Base-by-base conservation (phyloP, 768 basidiomycete species). In the Cantharellus anzutake region DNA sequence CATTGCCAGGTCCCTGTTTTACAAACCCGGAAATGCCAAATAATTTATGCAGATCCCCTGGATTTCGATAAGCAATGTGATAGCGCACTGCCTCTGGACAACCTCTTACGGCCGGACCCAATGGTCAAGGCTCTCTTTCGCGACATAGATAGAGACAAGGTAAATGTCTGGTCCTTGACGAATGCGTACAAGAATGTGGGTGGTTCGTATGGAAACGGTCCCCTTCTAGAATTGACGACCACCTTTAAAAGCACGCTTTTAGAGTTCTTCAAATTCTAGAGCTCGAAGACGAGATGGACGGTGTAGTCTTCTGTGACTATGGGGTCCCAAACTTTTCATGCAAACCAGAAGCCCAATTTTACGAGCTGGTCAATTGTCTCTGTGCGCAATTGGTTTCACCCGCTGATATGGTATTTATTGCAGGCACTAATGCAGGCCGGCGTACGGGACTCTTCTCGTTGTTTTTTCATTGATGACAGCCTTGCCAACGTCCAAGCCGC, bases 41-140 rank as follows among this genome's bases (percentile, higher is more conserved):
- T 29, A 29, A 29, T 29, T 29, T 29, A 35, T 16, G 70, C 60
- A 80, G 89, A 92, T 68, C 83, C 86, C 5, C 69, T 91, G 56
- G 87, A 90, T 66, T 92, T 90, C 68, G 84, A 92, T 71, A 73
- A 71, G 58, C 80, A 84, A 70, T 92, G 89, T 68, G 89, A 92
- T 65, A 84, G 83, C 2, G 78, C 86, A 29, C 74, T 92, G 7
- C 89, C 89, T 4, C 74, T 92, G 4, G 89, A 92, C 66, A 75
- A 82, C 2, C 82, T 85, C 73, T 81, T 92, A 63, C 73, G 75
- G 37, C 84, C 81, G 39, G 73, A 84, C 66, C 78, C 82, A 4
- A 66, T 63, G 4, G 68, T 84, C 5, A 79, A 81, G 29, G 77
- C 80, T 65, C 75, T 92, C 3, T 75, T 92, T 57, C 71, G 83